These are phyloP conservation scores for Cercospora sojina DNA, from an alignment of 2,329 filamentous ascomycete genomes.

Conservation along the genomic window DNA sequence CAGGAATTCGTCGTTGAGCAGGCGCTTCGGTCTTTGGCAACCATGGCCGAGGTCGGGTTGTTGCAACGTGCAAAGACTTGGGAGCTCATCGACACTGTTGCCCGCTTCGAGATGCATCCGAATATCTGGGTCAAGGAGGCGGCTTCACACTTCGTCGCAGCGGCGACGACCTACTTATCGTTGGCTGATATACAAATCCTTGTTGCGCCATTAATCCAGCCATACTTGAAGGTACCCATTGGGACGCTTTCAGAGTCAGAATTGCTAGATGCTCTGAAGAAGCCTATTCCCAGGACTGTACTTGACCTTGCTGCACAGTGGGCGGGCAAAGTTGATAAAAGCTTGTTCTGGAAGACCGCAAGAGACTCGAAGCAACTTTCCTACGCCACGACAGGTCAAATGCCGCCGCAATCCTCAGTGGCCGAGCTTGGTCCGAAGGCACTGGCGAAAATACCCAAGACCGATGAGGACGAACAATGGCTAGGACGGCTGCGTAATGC, in stretches of 20 bases:
- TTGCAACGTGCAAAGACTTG: conserved; percentile 81
- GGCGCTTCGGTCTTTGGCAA: conserved; percentile 81
- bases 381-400: conserved; percentile 46
- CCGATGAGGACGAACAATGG: conserved; percentile 94
- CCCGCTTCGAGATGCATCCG: conserved; percentile 86
- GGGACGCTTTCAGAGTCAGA: conserved; percentile 69
- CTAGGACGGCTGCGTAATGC: conserved; percentile 79
- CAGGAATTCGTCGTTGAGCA: conserved; percentile 94
- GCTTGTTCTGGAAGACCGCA: conserved; percentile 81
- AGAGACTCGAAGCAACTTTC: conserved; percentile 70
- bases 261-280: conserved; percentile 79
- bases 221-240: conserved; percentile 75
- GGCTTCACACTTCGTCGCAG: conserved; percentile 76
- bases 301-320: conserved; percentile 84
- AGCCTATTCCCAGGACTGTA: conserved; percentile 72
- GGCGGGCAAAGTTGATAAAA: conserved; percentile 68
- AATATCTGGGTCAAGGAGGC: conserved; percentile 95
- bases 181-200: conserved; percentile 81
- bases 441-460: conserved; percentile 66
- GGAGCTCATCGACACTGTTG: conserved; percentile 81
- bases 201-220: conserved; percentile 72
- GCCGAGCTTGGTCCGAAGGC: conserved; percentile 58
- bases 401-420: conserved; percentile 57
- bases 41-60: conserved; percentile 83
- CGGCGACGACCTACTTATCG: conserved; percentile 72